A percentile compares a stretch with the other conserved stretches of the same genome.
Evolutionary conservation across 495 filamentous ascomycete species (phyloP).

Genomic region (Chaetomium fimeti): DNA sequence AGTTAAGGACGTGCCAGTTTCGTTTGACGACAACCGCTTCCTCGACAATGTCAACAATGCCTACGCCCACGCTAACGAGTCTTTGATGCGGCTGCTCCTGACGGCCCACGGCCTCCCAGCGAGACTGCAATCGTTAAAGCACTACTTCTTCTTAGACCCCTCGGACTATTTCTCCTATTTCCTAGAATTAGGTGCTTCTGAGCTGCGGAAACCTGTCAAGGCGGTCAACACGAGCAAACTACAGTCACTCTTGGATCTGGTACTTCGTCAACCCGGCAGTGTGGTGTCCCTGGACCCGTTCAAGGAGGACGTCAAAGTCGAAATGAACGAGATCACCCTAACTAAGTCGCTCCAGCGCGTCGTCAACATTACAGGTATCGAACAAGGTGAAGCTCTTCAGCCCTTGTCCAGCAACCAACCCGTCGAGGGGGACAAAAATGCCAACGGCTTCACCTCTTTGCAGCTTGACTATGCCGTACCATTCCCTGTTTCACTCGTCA

Average conservation of each 20-base stretch:
- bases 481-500: constrained; percentile 94
- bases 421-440: constrained; percentile 78
- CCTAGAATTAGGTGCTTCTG: constrained; percentile 81
- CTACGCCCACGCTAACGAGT: constrained; percentile 93
- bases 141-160: constrained; percentile 97
- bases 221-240: constrained; percentile 87
- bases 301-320: constrained; percentile 95
- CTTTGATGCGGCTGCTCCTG: constrained; percentile 83
- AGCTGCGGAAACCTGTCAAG: constrained; percentile 83
- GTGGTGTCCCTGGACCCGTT: constrained; percentile 92
- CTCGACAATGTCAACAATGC: constrained; percentile 93
- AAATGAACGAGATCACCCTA: constrained; percentile 91
- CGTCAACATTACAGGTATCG: constrained; percentile 90
- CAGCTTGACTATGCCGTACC: constrained; percentile 93
- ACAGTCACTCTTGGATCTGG: constrained; percentile 89
- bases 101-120: constrained; percentile 89
- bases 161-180: constrained; percentile 99
- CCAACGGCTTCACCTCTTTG: constrained; percentile 83
- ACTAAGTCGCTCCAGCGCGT: constrained; percentile 93
- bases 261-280: constrained; percentile 90
- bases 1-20: constrained; percentile 81
- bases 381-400: constrained; percentile 71
- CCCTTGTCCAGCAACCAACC: constrained; percentile 47
- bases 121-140: constrained; percentile 84
- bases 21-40: constrained; percentile 86